These are phyloP conservation scores for Tetrapisispora nanseiensis DNA, from an alignment of 805 yeast species.

Conservation along the genomic window DNA sequence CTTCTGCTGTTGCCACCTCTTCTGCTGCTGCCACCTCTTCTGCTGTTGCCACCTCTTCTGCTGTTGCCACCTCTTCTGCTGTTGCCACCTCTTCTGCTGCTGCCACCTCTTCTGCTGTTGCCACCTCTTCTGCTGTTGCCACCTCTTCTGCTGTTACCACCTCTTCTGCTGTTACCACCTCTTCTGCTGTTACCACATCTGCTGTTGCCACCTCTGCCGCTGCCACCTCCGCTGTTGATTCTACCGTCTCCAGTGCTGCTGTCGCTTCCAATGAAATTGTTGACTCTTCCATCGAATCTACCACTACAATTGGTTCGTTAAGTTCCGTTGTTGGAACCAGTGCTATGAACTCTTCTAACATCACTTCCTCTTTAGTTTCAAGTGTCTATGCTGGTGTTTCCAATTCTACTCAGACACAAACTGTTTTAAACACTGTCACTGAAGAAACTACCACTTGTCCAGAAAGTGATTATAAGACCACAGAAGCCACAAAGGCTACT, in stretches of 20 bases:
- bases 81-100: neutral
- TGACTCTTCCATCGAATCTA: neutral
- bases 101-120: neutral
- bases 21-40: neutral
- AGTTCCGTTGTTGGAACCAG: constrained; percentile 13
- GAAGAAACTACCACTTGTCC: constrained; percentile 5
- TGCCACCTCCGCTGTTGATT: neutral
- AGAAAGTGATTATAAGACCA: neutral
- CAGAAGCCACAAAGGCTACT: neutral
- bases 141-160: neutral
- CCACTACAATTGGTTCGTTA: neutral
- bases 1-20: constrained; percentile 1
- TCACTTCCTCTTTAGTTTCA: constrained; percentile 12
- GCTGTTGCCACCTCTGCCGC: neutral
- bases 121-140: neutral
- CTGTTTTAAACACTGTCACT: constrained; percentile 1
- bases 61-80: no score
- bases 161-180: neutral
- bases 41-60: neutral
- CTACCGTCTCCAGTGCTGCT: neutral
- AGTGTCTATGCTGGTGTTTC: neutral
- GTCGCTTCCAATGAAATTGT: neutral
- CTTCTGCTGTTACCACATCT: neutral
- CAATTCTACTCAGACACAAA: neutral
- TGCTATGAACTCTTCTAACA: constrained; percentile 22